phyloP scores from a whole-genome alignment of 371 early-diverging fungal species.

The Choanephora cucurbitarum region DNA sequence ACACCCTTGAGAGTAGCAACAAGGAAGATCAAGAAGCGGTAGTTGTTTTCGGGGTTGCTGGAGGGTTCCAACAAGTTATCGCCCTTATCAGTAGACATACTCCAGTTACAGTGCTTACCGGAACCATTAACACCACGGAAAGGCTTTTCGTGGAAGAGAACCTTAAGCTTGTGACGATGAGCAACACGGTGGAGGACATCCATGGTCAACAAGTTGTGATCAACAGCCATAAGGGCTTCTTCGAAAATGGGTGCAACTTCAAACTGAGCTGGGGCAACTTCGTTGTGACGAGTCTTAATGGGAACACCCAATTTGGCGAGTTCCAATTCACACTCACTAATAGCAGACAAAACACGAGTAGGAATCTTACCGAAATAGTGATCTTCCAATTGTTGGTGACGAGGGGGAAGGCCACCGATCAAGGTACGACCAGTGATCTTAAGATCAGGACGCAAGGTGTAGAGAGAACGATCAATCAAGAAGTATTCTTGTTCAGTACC shows the following conservation, averaged over 20 bases:
- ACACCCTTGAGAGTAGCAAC: constrained; percentile 90
- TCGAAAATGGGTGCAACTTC: constrained; percentile 98
- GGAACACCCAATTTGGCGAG: constrained; percentile 94
- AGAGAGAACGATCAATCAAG: constrained; percentile 91
- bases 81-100: constrained; percentile 91
- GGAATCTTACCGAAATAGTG: constrained; percentile 99
- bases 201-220: constrained; percentile 98
- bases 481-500: constrained; percentile 99
- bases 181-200: constrained; percentile 95
- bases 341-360: constrained; percentile 86
- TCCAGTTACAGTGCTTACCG: constrained; percentile 99
- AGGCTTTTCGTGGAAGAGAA: constrained; percentile 98
- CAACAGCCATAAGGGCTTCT: constrained; percentile 94
- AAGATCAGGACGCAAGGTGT: constrained; percentile 92
- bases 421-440: constrained; percentile 96
- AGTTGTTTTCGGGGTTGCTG: constrained; percentile 91
- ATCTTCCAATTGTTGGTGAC: constrained; percentile 98
- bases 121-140: constrained; percentile 98
- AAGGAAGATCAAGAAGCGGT: constrained; percentile 93
- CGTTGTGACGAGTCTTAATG: constrained; percentile 98
- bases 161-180: constrained; percentile 94
- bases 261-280: constrained; percentile 98
- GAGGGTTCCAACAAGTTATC: constrained; percentile 96
- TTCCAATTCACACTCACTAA: constrained; percentile 94
- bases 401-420: constrained; percentile 91